Percentiles rank a stretch among this genome's conserved stretches.
Evolutionary conservation across 371 early-diverging fungal genomes (phyloP).

Genomic region (Mortierella sp.): DNA sequence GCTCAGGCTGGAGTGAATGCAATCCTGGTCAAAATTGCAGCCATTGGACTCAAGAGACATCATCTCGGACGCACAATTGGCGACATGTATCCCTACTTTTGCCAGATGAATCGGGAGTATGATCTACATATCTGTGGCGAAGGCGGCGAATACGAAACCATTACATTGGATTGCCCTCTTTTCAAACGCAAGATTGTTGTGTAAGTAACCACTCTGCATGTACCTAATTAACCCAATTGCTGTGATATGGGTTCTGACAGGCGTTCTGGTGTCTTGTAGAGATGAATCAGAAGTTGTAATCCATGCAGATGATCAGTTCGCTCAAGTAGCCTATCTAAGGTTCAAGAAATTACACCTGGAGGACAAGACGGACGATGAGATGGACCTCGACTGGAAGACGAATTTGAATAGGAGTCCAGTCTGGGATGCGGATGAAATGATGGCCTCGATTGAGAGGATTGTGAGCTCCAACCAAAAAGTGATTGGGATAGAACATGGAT

Average conservation of each 20-base stretch:
- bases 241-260: neutral
- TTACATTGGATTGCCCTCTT: conserved; percentile 97
- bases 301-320: conserved; percentile 87
- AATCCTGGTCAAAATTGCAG: conserved; percentile 96
- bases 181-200: conserved; percentile 84
- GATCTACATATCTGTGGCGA: conserved; percentile 98
- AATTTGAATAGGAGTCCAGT: conserved; percentile 37
- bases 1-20: conserved; percentile 86
- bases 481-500: neutral
- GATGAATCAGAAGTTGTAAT: conserved; percentile 76
- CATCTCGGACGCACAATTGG: conserved; percentile 87
- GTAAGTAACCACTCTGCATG: conserved; percentile 56
- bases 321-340: conserved; percentile 83
- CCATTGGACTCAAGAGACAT: conserved; percentile 74
- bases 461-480: conserved; percentile 10
- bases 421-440: conserved; percentile 40
- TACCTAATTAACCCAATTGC: no score
- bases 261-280: conserved; percentile 41
- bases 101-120: conserved; percentile 79
- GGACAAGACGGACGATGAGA: conserved; percentile 61
- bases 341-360: conserved; percentile 70
- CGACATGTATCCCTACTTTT: conserved; percentile 80
- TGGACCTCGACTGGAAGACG: conserved; percentile 36
- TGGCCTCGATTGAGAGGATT: conserved; percentile 27
- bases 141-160: conserved; percentile 99